Evolutionary conservation across 805 yeast species (phyloP).

Genomic region (Myxozyma melibiosi): DNA sequence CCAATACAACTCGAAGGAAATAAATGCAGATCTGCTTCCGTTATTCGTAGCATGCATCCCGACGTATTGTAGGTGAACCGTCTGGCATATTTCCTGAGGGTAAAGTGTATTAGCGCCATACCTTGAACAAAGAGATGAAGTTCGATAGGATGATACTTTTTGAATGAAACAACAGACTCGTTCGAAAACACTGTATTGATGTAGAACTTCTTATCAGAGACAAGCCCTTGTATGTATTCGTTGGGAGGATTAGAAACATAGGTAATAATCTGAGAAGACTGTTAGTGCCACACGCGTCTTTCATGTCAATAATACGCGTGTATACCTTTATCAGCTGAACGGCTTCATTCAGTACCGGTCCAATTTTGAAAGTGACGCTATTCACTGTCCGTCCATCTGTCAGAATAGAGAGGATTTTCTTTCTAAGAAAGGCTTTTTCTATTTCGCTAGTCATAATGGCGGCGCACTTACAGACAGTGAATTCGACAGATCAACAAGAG

Average conservation of each 20-base stretch:
- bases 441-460: constrained; percentile 16
- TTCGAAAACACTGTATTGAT: constrained; percentile 13
- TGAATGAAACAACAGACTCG: constrained; percentile 3
- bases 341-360: constrained; percentile 1
- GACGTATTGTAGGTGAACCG: constrained; percentile 10
- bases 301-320: background rate
- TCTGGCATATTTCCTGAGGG: constrained; percentile 1
- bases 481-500: too few relatives aligned
- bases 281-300: background rate
- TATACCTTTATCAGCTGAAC: constrained; percentile 12
- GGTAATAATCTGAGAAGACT: background rate
- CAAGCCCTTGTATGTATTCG: constrained; percentile 4
- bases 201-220: constrained; percentile 12
- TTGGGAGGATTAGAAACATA: constrained; percentile 10
- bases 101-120: background rate
- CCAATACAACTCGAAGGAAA: constrained; percentile 13
- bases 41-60: constrained; percentile 11
- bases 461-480: background rate
- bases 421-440: constrained; percentile 14
- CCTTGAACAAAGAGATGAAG: background rate
- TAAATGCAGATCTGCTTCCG: constrained; percentile 12
- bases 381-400: background rate
- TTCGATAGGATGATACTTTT: background rate
- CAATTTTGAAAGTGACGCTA: background rate
- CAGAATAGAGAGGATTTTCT: constrained; percentile 2